Evolutionary conservation across 2,329 filamentous ascomycete genomes (phyloP).

Genomic region (Nemania sp.): DNA sequence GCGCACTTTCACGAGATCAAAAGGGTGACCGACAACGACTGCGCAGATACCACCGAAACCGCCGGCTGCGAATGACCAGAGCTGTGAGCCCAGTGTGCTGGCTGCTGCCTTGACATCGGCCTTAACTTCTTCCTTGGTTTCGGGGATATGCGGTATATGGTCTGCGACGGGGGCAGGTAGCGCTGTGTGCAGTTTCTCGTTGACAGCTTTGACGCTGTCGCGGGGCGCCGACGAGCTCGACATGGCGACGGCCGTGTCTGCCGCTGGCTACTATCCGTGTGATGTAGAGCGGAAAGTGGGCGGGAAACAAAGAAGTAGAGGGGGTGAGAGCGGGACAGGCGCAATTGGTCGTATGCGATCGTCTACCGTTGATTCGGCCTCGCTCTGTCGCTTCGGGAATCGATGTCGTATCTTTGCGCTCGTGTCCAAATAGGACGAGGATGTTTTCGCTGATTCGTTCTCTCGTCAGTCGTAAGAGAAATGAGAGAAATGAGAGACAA

Average conservation of each 20-base stretch:
- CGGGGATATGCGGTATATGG: conserved; percentile 47
- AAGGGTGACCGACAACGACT: conserved; percentile 92
- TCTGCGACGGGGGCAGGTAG: conserved; percentile 18
- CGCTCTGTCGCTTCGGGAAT: no score
- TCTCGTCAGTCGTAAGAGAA: no score
- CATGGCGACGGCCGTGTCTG: conserved; percentile 18
- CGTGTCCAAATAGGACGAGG: no score
- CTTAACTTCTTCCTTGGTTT: conserved; percentile 49
- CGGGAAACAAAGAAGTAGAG: no score
- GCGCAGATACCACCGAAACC: conserved; percentile 94
- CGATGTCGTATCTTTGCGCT: no score
- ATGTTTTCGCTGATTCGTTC: no score
- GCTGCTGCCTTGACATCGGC: conserved; percentile 46
- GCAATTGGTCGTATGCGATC: no score
- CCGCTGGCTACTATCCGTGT: no score
- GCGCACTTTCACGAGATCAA: conserved; percentile 96
- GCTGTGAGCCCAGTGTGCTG: conserved; percentile 49
- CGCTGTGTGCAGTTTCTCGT: conserved; percentile 14
- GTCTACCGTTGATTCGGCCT: no score
- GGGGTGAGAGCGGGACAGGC: no score
- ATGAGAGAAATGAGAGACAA: no score
- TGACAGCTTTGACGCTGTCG: conserved; percentile 15
- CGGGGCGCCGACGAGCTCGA: conserved; percentile 38
- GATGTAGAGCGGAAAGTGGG: no score
- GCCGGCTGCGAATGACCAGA: conserved; percentile 84